phyloP scores from a whole-genome alignment of 768 basidiomycete species.

The Lactarius indigo region DNA sequence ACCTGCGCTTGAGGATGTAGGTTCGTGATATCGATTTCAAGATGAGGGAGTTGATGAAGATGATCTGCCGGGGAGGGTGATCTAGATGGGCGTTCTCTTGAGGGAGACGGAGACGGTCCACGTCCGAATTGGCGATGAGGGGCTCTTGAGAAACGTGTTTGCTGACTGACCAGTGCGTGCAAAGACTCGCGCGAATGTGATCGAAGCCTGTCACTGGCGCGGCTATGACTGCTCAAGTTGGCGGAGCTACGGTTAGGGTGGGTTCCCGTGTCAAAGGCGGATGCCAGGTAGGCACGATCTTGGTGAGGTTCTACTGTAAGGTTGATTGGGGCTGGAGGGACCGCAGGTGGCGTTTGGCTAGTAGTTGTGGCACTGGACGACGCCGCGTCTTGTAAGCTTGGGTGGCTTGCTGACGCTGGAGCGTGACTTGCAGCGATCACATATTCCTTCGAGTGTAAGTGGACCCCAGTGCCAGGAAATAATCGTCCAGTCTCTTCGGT shows the following conservation, averaged over 20 bases:
- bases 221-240: constrained; percentile 8
- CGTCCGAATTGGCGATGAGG: constrained; percentile 7
- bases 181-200: not conserved
- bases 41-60: not conserved
- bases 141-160: not conserved
- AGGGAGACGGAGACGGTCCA: not conserved
- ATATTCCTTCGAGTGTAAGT: not conserved
- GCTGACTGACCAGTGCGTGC: not conserved
- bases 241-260: not conserved
- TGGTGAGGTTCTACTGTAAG: not conserved
- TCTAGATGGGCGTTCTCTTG: not conserved
- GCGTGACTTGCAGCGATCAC: not conserved
- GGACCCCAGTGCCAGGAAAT: not conserved
- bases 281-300: not conserved
- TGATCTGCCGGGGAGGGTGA: not conserved
- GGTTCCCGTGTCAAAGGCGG: not conserved
- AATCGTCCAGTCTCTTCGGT: not conserved
- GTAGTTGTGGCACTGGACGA: not conserved
- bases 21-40: not conserved
- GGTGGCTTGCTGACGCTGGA: constrained; percentile 4
- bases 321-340: not conserved
- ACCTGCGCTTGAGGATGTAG: not conserved
- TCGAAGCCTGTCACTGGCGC: constrained; percentile 7
- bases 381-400: not conserved
- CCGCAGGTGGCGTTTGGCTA: not conserved